Percentiles rank a stretch among this genome's conserved stretches.
These are phyloP conservation scores for Mortierella sp. DNA, from an alignment of 371 early-diverging fungal species.

Conservation along the genomic window DNA sequence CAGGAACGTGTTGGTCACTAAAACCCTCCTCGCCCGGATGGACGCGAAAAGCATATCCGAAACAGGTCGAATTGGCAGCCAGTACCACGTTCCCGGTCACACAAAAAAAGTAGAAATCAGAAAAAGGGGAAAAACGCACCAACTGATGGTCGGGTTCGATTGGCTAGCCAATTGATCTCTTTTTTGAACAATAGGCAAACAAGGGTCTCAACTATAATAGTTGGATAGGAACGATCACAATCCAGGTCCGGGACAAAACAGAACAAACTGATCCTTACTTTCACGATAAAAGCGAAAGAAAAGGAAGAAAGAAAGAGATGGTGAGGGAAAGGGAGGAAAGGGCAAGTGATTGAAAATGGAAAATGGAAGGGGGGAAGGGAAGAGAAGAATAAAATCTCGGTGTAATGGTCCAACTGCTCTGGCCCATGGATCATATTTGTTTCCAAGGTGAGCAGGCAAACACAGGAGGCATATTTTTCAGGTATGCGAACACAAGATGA, in stretches of 20 bases:
- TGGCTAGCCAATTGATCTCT: conserved; percentile 5
- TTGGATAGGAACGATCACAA: background rate
- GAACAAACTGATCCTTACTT: background rate
- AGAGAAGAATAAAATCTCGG: background rate
- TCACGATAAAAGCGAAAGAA: background rate
- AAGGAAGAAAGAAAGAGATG: background rate
- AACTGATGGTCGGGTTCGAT: background rate
- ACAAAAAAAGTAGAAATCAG: background rate
- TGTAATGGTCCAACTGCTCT: background rate
- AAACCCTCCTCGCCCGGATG: background rate
- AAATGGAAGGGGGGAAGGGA: background rate
- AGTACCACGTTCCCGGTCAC: conserved; percentile 7
- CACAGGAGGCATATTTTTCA: background rate
- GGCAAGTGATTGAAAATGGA: background rate
- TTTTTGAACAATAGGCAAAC: background rate
- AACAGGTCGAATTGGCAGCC: conserved; percentile 3
- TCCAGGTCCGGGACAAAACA: background rate
- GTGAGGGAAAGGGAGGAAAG: background rate
- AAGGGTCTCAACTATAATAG: background rate
- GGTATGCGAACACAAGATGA: background rate
- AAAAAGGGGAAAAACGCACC: background rate
- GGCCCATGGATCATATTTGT: background rate
- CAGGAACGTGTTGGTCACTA: background rate
- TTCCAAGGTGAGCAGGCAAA: background rate
- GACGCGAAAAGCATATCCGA: conserved; percentile 6